These are phyloP conservation scores for Sporormia fimetaria DNA, from an alignment of 495 filamentous ascomycete species.

Conservation along the genomic window DNA sequence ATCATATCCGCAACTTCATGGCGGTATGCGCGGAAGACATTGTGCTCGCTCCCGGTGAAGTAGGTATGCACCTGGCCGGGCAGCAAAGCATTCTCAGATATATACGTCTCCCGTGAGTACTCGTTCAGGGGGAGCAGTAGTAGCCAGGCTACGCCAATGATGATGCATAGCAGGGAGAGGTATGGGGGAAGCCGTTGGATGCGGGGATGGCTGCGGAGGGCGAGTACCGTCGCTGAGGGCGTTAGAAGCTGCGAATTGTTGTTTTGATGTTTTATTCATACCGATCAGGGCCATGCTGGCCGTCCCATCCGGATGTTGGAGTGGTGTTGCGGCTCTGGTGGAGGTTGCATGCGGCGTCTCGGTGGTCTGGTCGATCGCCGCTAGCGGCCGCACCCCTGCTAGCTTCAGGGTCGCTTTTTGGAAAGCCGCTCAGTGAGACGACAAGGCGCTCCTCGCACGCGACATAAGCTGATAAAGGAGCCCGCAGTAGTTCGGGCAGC, in stretches of 20 bases:
- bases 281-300: slow-evolving; percentile 20
- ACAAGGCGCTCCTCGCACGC: too few species aligned
- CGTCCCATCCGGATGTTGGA: neutral
- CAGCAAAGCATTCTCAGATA: slow-evolving; percentile 92
- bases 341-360: neutral
- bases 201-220: slow-evolving; percentile 53
- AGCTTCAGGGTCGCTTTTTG: too few species aligned
- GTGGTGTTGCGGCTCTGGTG: slow-evolving; percentile 13
- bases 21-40: slow-evolving; percentile 85
- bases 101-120: slow-evolving; percentile 87
- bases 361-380: slow-evolving; percentile 2
- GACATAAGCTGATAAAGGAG: too few species aligned
- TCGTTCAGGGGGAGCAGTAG: slow-evolving; percentile 84
- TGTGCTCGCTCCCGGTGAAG: slow-evolving; percentile 89
- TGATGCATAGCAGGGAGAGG: slow-evolving; percentile 74
- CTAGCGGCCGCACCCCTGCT: too few species aligned
- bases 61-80: slow-evolving; percentile 97
- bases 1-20: slow-evolving; percentile 50
- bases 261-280: too few species aligned
- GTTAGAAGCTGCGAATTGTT: slow-evolving; percentile 9
- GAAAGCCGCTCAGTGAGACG: too few species aligned
- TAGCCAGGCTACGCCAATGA: slow-evolving; percentile 85
- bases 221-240: slow-evolving; percentile 24
- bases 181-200: slow-evolving; percentile 66
- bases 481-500: too few species aligned